Conservation (phyloP, 2,329 filamentous ascomycete genomes). For the Didymella arachidicola region DNA sequence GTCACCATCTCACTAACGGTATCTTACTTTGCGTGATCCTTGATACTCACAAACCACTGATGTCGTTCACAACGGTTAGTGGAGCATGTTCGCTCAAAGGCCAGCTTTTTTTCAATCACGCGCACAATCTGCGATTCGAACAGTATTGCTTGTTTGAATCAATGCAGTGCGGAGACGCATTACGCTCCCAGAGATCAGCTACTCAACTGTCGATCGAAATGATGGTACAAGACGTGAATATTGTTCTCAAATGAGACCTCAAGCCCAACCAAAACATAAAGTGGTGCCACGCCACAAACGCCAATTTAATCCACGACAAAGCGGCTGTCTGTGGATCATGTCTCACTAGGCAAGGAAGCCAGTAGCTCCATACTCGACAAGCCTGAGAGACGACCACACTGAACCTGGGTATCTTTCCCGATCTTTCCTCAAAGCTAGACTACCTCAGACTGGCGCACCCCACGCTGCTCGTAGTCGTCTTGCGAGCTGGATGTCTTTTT, state of each 20-base stretch:
- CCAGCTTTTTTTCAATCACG: too few species aligned
- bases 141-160: too few species aligned
- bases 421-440: background rate
- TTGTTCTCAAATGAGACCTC: constrained; percentile 1
- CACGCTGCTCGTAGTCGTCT: constrained; percentile 86
- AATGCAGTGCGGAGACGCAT: too few species aligned
- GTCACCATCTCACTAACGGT: too few species aligned
- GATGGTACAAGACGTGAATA: constrained; percentile 9
- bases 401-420: background rate
- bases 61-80: too few species aligned
- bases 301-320: background rate
- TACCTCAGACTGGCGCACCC: constrained; percentile 48
- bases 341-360: background rate
- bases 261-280: constrained; percentile 3
- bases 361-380: background rate
- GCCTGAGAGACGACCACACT: background rate
- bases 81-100: too few species aligned
- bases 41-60: too few species aligned
- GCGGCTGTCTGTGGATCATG: background rate
- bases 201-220: background rate
- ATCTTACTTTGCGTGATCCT: too few species aligned
- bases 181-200: background rate
- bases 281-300: constrained; percentile 15
- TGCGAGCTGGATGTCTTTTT: constrained; percentile 96
- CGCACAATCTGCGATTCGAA: too few species aligned